Evolutionary conservation across 306 rosid species (phyloP).

Genomic region (Cucurbita pepo): DNA sequence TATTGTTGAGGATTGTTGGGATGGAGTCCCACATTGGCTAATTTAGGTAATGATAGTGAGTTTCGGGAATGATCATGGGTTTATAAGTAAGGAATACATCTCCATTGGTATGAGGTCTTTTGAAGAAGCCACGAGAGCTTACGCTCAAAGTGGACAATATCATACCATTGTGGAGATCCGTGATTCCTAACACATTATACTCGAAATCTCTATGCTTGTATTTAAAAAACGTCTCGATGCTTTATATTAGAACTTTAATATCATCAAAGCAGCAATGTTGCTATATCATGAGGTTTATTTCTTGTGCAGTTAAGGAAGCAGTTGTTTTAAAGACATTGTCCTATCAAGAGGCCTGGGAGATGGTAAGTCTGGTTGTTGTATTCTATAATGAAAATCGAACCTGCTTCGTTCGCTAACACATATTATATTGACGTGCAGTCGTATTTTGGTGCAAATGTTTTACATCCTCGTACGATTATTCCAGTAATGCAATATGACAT

Average conservation of each 20-base stretch:
- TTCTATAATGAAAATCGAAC: neutral
- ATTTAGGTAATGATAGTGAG: too few species aligned
- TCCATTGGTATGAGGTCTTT: too few species aligned
- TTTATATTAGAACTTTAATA: neutral
- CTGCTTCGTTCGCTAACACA: slow-evolving; percentile 5
- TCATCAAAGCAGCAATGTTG: neutral
- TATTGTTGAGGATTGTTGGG: too few species aligned
- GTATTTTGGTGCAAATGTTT: slow-evolving; percentile 97
- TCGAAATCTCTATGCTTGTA: too few species aligned
- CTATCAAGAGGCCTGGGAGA: slow-evolving; percentile 99
- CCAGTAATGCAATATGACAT: slow-evolving; percentile 85
- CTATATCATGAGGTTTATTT: slow-evolving; percentile 13
- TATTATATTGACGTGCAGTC: slow-evolving; percentile 52
- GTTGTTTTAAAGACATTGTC: slow-evolving; percentile 80
- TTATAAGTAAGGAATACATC: too few species aligned
- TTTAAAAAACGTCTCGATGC: too few species aligned
- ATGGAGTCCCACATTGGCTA: too few species aligned
- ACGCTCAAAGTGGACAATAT: too few species aligned
- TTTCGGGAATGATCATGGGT: too few species aligned
- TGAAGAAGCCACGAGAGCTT: too few species aligned
- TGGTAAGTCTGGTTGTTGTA: slow-evolving; percentile 39
- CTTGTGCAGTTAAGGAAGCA: slow-evolving; percentile 83
- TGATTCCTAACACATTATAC: too few species aligned
- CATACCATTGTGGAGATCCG: too few species aligned
- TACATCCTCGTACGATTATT: slow-evolving; percentile 93